phyloP scores from a whole-genome alignment of 208 protist species.

The Leishmania braziliensis region DNA sequence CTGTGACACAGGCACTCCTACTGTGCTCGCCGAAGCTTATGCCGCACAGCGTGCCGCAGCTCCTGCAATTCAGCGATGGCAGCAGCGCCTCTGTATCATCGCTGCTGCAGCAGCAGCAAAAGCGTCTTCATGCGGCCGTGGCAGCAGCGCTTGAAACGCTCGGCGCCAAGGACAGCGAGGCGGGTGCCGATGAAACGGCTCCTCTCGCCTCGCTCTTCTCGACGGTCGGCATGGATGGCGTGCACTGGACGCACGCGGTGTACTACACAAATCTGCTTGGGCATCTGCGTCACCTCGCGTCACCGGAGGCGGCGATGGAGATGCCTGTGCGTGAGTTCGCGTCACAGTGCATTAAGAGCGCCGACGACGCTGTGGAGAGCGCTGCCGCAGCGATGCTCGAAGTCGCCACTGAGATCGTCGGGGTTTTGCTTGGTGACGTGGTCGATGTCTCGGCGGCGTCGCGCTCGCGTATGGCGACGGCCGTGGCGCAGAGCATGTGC shows the following conservation, averaged over 20 bases:
- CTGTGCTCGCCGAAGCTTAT: slow-evolving; percentile 20
- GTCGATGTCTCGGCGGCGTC: slow-evolving; percentile 26
- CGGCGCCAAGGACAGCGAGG: not conserved
- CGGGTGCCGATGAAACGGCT: not conserved
- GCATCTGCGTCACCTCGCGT: slow-evolving; percentile 23
- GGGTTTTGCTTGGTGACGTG: slow-evolving; percentile 18
- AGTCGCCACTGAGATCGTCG: slow-evolving; percentile 26
- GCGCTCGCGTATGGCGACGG: slow-evolving; percentile 32
- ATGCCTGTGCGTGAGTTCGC: slow-evolving; percentile 17
- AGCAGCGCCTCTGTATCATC: not conserved
- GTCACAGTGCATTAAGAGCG: slow-evolving; percentile 15
- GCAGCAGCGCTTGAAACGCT: slow-evolving; percentile 24
- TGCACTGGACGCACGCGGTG: slow-evolving; percentile 41
- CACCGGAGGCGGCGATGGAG: not conserved
- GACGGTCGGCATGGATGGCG: slow-evolving; percentile 32
- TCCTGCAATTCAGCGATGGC: slow-evolving; percentile 13
- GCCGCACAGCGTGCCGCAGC: slow-evolving; percentile 20
- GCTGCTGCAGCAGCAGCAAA: slow-evolving; percentile 6
- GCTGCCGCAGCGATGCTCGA: slow-evolving; percentile 34
- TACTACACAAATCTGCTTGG: slow-evolving; percentile 32
- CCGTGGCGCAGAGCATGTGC: slow-evolving; percentile 33
- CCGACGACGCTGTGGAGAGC: slow-evolving; percentile 15
- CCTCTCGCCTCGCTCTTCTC: slow-evolving; percentile 30
- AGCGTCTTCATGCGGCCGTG: slow-evolving; percentile 20
- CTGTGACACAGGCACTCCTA: slow-evolving; percentile 13